Evolutionary conservation across 192 early-diverging fungal genomes (phyloP).

Genomic region (Paraglomus brasilianum): DNA sequence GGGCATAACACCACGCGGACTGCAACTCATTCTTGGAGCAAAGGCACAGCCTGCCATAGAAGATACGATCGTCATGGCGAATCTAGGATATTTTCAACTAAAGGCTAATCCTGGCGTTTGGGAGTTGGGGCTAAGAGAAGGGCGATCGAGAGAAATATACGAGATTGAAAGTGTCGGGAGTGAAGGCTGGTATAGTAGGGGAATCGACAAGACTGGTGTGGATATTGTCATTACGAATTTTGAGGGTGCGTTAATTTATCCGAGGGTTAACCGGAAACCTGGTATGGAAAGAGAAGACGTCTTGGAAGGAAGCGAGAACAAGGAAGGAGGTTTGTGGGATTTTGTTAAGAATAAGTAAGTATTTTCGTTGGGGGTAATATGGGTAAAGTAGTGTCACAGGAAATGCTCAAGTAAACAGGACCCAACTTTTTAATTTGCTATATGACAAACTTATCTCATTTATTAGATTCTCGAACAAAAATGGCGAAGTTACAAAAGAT

Average conservation of each 20-base stretch:
- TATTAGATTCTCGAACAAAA: constrained; percentile 30
- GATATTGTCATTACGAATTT: constrained; percentile 73
- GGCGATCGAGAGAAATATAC: constrained; percentile 80
- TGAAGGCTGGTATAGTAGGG: constrained; percentile 44
- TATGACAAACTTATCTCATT: not conserved
- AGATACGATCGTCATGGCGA: constrained; percentile 99
- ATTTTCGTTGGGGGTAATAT: too few species aligned
- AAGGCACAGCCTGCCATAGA: constrained; percentile 55
- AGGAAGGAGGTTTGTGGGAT: constrained; percentile 53
- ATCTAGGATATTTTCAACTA: constrained; percentile 95
- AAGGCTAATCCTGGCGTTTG: constrained; percentile 92
- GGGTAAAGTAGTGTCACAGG: constrained; percentile 30
- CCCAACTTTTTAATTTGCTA: not conserved
- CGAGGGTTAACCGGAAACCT: constrained; percentile 71
- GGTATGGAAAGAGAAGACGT: constrained; percentile 82
- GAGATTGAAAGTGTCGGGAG: constrained; percentile 62
- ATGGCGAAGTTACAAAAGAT: constrained; percentile 27
- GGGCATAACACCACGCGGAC: constrained; percentile 73
- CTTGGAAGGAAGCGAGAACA: constrained; percentile 43
- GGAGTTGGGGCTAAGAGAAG: constrained; percentile 75
- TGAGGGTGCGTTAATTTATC: constrained; percentile 80
- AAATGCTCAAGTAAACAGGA: not conserved
- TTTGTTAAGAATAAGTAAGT: constrained; percentile 60
- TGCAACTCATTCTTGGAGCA: constrained; percentile 87
- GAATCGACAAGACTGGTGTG: constrained; percentile 47